Conservation (phyloP, 768 basidiomycete species). For the Pleurotus tuoliensis region DNA sequence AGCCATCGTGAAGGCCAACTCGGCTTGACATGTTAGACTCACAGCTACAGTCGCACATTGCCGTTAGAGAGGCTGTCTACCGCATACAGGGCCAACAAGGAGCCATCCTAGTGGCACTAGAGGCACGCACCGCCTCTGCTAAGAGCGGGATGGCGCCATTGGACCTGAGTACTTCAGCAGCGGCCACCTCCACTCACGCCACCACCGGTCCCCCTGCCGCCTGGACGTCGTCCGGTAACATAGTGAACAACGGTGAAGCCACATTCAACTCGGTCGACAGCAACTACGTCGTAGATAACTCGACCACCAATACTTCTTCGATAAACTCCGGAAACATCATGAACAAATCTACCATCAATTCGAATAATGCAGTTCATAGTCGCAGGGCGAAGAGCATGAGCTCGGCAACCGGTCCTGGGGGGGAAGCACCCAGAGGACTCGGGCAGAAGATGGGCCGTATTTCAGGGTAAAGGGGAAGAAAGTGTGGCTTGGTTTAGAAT, state of each 20-base stretch:
- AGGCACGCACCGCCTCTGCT: background rate
- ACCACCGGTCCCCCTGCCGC: too few relatives aligned
- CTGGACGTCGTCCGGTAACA: background rate
- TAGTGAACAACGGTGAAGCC: background rate
- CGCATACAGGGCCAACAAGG: constrained; percentile 9
- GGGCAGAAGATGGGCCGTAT: too few relatives aligned
- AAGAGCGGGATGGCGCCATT: too few relatives aligned
- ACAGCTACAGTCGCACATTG: constrained; percentile 18
- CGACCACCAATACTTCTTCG: background rate
- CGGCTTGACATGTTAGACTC: background rate
- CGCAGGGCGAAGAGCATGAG: background rate
- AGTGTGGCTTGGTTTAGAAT: too few relatives aligned
- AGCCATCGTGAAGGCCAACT: background rate
- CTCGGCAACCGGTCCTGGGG: too few relatives aligned
- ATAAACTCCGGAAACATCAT: background rate
- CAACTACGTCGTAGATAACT: background rate
- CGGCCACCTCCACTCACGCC: too few relatives aligned
- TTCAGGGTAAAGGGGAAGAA: too few relatives aligned
- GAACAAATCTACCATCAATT: background rate
- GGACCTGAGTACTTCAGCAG: background rate
- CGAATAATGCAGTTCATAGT: background rate
- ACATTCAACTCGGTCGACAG: background rate
- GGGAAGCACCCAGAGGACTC: too few relatives aligned
- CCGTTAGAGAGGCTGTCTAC: constrained; percentile 18
- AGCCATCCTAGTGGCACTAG: constrained; percentile 1